Evolutionary conservation across 1,284 basidiomycete genomes (phyloP).

Genomic region (Moesziomyces aphidis): DNA sequence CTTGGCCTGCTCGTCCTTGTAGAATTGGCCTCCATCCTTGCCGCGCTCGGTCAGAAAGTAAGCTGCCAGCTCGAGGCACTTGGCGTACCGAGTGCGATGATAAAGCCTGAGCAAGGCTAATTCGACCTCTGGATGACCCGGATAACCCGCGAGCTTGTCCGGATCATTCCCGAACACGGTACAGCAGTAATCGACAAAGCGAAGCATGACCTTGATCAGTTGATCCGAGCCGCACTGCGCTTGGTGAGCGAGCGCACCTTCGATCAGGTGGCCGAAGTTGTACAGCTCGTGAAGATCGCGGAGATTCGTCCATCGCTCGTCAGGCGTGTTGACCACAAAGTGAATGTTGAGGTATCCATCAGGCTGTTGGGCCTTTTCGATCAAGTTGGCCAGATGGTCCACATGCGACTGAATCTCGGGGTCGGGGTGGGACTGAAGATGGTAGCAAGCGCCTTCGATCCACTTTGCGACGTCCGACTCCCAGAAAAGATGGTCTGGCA

Average conservation of each 20-base stretch:
- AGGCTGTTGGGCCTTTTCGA: conserved; percentile 28
- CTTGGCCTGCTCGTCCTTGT: conserved; percentile 27
- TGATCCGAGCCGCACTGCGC: conserved; percentile 10
- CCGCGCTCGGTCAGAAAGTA: conserved; percentile 37
- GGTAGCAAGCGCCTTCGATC: conserved; percentile 31
- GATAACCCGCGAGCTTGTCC: conserved; percentile 25
- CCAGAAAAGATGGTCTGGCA: conserved; percentile 34
- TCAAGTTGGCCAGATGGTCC: conserved; percentile 21
- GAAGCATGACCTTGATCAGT: conserved; percentile 33
- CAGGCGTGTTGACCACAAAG: conserved; percentile 31
- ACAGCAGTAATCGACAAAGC: conserved; percentile 36
- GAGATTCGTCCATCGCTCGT: conserved; percentile 29
- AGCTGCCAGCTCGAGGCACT: conserved; percentile 15
- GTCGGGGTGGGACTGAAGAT: conserved; percentile 12
- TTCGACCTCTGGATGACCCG: conserved; percentile 34
- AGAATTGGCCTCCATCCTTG: conserved; percentile 20
- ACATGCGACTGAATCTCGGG: conserved; percentile 10
- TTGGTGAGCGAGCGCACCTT: conserved; percentile 27
- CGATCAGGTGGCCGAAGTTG: conserved; percentile 37
- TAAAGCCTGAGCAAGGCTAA: conserved; percentile 26
- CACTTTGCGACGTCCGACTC: conserved; percentile 34
- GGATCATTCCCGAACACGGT: conserved; percentile 16
- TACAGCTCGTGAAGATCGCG: conserved; percentile 39
- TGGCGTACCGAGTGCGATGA: conserved; percentile 11
- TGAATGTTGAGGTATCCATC: conserved; percentile 40